These are phyloP conservation scores for Rhizopogon sp. DNA, from an alignment of 768 basidiomycete species.

Conservation along the genomic window DNA sequence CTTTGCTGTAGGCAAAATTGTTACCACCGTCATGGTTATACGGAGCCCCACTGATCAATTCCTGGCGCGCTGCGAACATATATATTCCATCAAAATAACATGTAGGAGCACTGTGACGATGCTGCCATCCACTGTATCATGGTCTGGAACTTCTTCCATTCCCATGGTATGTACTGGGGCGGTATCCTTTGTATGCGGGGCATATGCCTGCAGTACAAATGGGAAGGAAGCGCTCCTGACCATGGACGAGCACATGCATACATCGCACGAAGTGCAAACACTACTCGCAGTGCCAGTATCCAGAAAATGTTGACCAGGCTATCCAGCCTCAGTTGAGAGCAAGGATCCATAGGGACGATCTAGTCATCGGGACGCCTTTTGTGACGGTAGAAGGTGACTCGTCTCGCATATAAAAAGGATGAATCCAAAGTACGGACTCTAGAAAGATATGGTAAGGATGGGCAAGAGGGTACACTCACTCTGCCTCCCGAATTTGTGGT, in stretches of 20 bases:
- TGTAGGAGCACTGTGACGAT: slow-evolving; percentile 16
- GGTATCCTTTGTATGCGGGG: slow-evolving; percentile 24
- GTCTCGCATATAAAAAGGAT: too few species aligned
- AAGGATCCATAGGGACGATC: not conserved
- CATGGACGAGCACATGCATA: slow-evolving; percentile 23
- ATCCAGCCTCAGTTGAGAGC: not conserved
- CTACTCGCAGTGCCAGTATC: not conserved
- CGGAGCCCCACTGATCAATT: not conserved
- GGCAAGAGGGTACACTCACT: not conserved
- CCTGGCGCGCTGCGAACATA: not conserved
- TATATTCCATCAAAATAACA: not conserved
- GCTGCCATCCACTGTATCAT: slow-evolving; percentile 23
- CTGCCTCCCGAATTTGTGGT: not conserved
- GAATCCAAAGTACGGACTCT: not conserved
- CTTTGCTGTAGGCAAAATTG: not conserved
- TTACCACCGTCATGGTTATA: not conserved
- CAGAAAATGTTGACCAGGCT: not conserved
- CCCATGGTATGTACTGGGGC: slow-evolving; percentile 48
- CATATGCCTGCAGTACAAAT: slow-evolving; percentile 28
- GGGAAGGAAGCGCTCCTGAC: slow-evolving; percentile 33
- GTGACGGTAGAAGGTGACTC: not conserved
- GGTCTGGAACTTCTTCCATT: slow-evolving; percentile 48
- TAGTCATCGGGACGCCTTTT: not conserved
- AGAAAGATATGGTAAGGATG: not conserved
- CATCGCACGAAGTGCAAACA: slow-evolving; percentile 9